A percentile compares a stretch with the other conserved stretches of the same genome.
These are phyloP conservation scores for Rhizopus arrhizus DNA, from an alignment of 371 early-diverging fungal species.

Conservation along the genomic window DNA sequence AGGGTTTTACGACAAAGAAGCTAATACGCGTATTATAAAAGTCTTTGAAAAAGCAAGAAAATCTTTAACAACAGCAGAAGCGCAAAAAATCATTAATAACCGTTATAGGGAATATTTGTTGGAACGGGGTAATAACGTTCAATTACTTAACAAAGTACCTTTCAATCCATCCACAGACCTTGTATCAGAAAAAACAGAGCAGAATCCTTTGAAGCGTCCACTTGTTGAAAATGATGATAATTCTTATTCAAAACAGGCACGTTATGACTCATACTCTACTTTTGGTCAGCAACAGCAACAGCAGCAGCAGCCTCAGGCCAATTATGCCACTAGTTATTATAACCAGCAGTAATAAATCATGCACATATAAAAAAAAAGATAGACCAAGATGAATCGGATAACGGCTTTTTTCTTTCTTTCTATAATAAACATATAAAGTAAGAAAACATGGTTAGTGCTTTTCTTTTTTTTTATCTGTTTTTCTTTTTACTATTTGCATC, in stretches of 20 bases:
- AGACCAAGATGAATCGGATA: no score
- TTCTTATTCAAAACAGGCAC: conserved; percentile 21
- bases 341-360: conserved; percentile 1
- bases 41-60: conserved; percentile 53
- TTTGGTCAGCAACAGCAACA: neutral
- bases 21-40: conserved; percentile 27
- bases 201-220: neutral
- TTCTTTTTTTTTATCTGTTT: no score
- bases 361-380: neutral
- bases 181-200: neutral
- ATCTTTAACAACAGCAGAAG: conserved; percentile 38
- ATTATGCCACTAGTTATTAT: conserved; percentile 1
- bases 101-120: conserved; percentile 54
- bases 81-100: conserved; percentile 47
- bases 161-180: conserved; percentile 9
- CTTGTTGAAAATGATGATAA: conserved; percentile 11
- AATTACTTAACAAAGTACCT: conserved; percentile 20
- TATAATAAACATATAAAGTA: no score
- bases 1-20: conserved; percentile 50
- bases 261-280: conserved; percentile 13
- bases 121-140: conserved; percentile 46
- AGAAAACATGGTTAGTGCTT: no score
- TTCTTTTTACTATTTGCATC: no score
- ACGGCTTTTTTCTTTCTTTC: no score
- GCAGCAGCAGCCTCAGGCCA: conserved; percentile 1